These are phyloP conservation scores for Halocafeteria seosinensis DNA, from an alignment of 108 stramenopile genomes.

Conservation along the genomic window DNA sequence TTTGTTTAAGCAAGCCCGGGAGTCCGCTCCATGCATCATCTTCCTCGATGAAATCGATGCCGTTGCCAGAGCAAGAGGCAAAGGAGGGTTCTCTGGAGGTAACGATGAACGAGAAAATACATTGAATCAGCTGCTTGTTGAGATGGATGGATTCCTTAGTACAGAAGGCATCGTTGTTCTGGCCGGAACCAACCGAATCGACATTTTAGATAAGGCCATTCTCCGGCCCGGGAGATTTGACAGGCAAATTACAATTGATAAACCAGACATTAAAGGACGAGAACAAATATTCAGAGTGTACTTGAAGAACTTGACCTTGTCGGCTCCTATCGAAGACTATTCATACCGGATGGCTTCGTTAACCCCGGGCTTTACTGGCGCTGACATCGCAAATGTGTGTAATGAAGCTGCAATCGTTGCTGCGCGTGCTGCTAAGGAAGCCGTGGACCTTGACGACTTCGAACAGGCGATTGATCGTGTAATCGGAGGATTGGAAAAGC, in stretches of 20 bases:
- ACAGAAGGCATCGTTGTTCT: slow-evolving; percentile 72
- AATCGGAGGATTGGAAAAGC: slow-evolving; percentile 76
- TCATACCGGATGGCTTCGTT: slow-evolving; percentile 68
- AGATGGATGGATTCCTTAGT: slow-evolving; percentile 87
- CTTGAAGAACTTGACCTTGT: slow-evolving; percentile 56
- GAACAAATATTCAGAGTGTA: slow-evolving; percentile 76
- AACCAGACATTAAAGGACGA: slow-evolving; percentile 73
- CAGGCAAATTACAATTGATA: slow-evolving; percentile 72
- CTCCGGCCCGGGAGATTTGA: slow-evolving; percentile 49
- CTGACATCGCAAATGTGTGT: slow-evolving; percentile 88
- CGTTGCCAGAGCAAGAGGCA: slow-evolving; percentile 77
- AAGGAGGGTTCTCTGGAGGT: slow-evolving; percentile 58
- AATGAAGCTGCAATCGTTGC: slow-evolving; percentile 94
- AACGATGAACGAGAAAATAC: slow-evolving; percentile 97
- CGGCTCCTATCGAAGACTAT: slow-evolving; percentile 41
- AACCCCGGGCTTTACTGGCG: slow-evolving; percentile 81
- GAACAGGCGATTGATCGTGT: slow-evolving; percentile 79
- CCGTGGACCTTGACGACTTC: slow-evolving; percentile 66
- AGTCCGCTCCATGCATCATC: slow-evolving; percentile 78
- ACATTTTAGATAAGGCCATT: slow-evolving; percentile 43
- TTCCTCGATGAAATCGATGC: slow-evolving; percentile 98
- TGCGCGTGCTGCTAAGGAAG: slow-evolving; percentile 62
- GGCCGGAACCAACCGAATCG: slow-evolving; percentile 75
- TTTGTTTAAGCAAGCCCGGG: slow-evolving; percentile 77
- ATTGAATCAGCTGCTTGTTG: slow-evolving; percentile 86